Percentiles rank a stretch among this genome's conserved stretches.
Conservation (phyloP, 1,284 basidiomycete species). For the Ustilago nuda region DNA sequence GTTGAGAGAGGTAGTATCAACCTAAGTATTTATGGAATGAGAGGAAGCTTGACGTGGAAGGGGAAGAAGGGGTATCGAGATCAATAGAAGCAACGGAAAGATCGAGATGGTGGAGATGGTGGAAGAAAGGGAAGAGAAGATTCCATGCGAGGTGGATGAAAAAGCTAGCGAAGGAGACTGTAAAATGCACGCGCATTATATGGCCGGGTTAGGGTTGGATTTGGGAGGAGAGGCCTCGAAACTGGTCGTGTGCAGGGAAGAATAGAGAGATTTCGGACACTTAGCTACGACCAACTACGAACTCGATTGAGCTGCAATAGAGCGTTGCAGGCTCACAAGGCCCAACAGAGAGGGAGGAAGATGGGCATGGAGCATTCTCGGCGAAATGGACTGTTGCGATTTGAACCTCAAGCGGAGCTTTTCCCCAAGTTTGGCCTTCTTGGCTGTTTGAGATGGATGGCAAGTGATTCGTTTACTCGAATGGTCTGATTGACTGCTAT, state of each 20-base stretch:
- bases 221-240: neutral
- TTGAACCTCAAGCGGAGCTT: conserved; percentile 10
- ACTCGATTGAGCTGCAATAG: neutral
- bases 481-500: neutral
- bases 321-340: neutral
- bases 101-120: neutral
- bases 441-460: neutral
- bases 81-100: neutral
- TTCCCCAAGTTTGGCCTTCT: neutral
- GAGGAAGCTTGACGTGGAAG: neutral
- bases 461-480: neutral
- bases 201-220: neutral
- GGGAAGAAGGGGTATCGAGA: neutral
- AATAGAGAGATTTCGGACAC: neutral
- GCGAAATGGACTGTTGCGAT: conserved; percentile 5
- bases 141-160: conserved; percentile 17
- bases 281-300: neutral
- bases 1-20: too few species aligned
- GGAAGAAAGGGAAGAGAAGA: conserved; percentile 9
- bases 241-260: conserved; percentile 15
- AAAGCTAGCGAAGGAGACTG: neutral
- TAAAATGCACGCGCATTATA: conserved; percentile 12
- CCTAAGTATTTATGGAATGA: neutral
- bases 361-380: conserved; percentile 22
- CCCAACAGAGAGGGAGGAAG: neutral